A percentile compares a stretch with the other conserved stretches of the same genome.
Conservation (phyloP, 2,329 filamentous ascomycete genomes). For the Arthrobotrys iridis region DNA sequence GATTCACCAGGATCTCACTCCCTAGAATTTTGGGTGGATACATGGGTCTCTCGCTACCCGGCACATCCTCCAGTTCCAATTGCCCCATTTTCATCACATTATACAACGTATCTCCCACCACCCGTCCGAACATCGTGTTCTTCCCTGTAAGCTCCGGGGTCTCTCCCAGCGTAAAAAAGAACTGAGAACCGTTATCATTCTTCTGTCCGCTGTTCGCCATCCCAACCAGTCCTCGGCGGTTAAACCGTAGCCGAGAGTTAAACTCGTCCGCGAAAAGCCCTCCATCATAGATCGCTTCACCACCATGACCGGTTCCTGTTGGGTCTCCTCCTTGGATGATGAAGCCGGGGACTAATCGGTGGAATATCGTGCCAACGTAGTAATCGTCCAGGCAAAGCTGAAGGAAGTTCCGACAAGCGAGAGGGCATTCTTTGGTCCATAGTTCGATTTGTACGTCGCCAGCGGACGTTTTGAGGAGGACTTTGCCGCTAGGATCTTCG, state of each 20-base stretch:
- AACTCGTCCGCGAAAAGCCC: constrained; percentile 86
- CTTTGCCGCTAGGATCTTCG: constrained; percentile 70
- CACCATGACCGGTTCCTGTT: constrained; percentile 88
- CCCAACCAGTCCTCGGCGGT: constrained; percentile 85
- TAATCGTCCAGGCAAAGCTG: constrained; percentile 95
- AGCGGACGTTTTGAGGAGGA: constrained; percentile 85
- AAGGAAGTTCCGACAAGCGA: constrained; percentile 93
- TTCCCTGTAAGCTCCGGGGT: constrained; percentile 85
- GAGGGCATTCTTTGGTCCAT: constrained; percentile 91
- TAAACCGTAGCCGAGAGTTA: constrained; percentile 91
- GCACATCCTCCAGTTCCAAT: constrained; percentile 74
- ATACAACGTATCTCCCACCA: constrained; percentile 94
- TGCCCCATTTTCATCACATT: constrained; percentile 95
- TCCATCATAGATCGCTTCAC: constrained; percentile 90
- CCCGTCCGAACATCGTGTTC: constrained; percentile 91
- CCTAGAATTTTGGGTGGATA: constrained; percentile 83
- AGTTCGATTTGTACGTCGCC: constrained; percentile 92
- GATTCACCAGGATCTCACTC: constrained; percentile 81
- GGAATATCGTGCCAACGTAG: constrained; percentile 92
- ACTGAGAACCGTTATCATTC: constrained; percentile 91
- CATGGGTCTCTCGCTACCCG: constrained; percentile 80
- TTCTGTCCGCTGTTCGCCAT: constrained; percentile 88
- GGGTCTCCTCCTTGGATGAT: constrained; percentile 95
- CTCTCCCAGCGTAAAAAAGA: constrained; percentile 89
- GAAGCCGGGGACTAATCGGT: constrained; percentile 89